Evolutionary conservation across 225 moss, liverwort and hornwort genomes (phyloP).

Genomic region (Straminergon stramineum): DNA sequence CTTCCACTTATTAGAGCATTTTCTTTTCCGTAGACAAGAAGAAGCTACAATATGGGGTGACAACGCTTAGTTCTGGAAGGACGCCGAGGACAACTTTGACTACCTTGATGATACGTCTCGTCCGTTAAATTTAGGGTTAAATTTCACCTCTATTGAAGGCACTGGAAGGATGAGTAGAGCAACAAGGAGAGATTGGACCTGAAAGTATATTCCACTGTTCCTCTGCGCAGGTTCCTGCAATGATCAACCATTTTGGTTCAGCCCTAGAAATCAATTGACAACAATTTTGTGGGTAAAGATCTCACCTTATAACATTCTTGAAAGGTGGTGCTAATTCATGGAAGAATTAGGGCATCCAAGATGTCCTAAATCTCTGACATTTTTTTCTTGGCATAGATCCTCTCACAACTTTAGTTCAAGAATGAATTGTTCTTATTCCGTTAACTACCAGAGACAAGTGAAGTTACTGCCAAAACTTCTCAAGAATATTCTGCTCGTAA

Average conservation of each 20-base stretch:
- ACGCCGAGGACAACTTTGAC: neutral
- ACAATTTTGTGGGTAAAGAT: neutral
- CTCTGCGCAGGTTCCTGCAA: conserved; percentile 78
- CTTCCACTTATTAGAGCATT: neutral
- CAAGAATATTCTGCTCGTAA: neutral
- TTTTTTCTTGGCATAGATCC: neutral
- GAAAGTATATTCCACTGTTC: conserved; percentile 74
- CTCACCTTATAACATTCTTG: neutral
- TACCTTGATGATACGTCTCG: neutral
- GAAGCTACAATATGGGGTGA: neutral
- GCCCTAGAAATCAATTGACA: neutral
- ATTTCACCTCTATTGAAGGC: neutral
- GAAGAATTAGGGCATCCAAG: neutral
- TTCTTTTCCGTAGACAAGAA: neutral
- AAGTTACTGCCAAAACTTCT: neutral
- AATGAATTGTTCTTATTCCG: too few species aligned
- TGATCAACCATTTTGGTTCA: neutral
- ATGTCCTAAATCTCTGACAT: neutral
- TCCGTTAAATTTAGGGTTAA: neutral
- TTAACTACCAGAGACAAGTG: neutral
- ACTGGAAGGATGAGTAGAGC: neutral
- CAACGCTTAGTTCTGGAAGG: neutral
- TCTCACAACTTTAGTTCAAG: neutral
- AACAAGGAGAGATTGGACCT: neutral
- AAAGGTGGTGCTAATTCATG: neutral